Conservation (phyloP, 345 rosid genomes). For the Eucalyptus pauciflora region DNA sequence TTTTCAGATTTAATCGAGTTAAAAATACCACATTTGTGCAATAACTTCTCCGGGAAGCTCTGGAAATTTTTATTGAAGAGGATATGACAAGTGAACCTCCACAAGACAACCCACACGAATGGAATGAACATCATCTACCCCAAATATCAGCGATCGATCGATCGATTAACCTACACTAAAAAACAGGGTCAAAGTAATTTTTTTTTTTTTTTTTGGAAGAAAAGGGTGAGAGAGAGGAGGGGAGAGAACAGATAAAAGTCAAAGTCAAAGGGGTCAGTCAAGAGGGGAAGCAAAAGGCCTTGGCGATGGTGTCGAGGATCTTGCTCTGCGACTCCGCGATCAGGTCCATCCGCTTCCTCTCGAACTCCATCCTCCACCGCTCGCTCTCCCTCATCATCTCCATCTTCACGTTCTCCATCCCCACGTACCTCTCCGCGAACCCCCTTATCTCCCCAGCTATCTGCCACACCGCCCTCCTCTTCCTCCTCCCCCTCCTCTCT, state of each 20-base stretch:
- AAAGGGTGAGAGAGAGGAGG: neutral
- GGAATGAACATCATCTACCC: neutral
- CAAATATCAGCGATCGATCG: neutral
- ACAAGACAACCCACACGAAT: neutral
- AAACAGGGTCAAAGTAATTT: neutral
- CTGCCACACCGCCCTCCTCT: slow-evolving; percentile 12
- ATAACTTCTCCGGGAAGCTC: neutral
- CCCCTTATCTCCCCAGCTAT: slow-evolving; percentile 48
- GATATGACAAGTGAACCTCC: neutral
- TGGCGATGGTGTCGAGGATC: slow-evolving; percentile 31
- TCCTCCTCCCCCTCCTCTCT: neutral
- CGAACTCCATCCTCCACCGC: slow-evolving; percentile 56
- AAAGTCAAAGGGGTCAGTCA: neutral
- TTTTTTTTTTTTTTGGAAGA: neutral
- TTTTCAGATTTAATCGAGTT: neutral
- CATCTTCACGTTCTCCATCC: slow-evolving; percentile 62
- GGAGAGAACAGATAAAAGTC: neutral
- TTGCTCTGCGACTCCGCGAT: slow-evolving; percentile 44
- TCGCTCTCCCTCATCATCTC: slow-evolving; percentile 52
- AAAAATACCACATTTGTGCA: neutral
- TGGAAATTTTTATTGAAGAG: neutral
- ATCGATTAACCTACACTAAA: neutral
- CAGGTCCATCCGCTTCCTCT: slow-evolving; percentile 43
- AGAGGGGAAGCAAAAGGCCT: slow-evolving; percentile 6
- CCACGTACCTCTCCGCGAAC: slow-evolving; percentile 43